A percentile compares a stretch with the other conserved stretches of the same genome.
phyloP scores from a whole-genome alignment of 2,329 filamentous ascomycete genomes.

The Penicillium italicum region DNA sequence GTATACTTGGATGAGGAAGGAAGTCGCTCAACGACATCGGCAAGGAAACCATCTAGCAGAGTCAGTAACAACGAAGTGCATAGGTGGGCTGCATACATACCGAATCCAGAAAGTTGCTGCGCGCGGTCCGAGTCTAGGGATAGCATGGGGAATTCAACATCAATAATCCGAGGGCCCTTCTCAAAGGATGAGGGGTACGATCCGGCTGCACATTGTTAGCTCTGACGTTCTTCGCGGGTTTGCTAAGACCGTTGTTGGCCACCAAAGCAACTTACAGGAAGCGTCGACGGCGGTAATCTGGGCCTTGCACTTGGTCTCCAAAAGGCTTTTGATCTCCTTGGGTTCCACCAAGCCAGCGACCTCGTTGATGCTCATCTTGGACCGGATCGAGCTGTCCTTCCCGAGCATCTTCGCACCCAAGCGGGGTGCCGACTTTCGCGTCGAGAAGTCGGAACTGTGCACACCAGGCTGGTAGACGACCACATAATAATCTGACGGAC shows the following conservation, averaged over 20 bases:
- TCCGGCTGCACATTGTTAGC: conserved; percentile 34
- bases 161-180: conserved; percentile 42
- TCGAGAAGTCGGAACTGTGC: conserved; percentile 64
- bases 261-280: conserved; percentile 33
- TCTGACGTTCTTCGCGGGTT: neutral
- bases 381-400: conserved; percentile 52
- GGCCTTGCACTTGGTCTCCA: conserved; percentile 50
- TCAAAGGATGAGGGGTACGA: conserved; percentile 39
- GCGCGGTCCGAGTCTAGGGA: conserved; percentile 35
- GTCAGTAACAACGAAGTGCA: neutral
- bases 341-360: conserved; percentile 51
- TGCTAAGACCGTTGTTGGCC: neutral
- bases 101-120: conserved; percentile 43
- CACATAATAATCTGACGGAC: conserved; percentile 72
- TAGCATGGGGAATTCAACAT: conserved; percentile 45
- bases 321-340: conserved; percentile 39
- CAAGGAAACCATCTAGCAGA: conserved; percentile 46
- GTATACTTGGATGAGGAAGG: conserved; percentile 61
- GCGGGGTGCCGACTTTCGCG: conserved; percentile 51
- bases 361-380: conserved; percentile 51
- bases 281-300: conserved; percentile 44
- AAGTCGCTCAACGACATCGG: conserved; percentile 47
- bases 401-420: conserved; percentile 51
- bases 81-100: conserved; percentile 27
- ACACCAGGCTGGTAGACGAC: conserved; percentile 74